Percentiles rank a stretch among this genome's conserved stretches.
These are phyloP conservation scores for Porodaedalea pini DNA, from an alignment of 1,284 basidiomycete genomes.

Conservation along the genomic window DNA sequence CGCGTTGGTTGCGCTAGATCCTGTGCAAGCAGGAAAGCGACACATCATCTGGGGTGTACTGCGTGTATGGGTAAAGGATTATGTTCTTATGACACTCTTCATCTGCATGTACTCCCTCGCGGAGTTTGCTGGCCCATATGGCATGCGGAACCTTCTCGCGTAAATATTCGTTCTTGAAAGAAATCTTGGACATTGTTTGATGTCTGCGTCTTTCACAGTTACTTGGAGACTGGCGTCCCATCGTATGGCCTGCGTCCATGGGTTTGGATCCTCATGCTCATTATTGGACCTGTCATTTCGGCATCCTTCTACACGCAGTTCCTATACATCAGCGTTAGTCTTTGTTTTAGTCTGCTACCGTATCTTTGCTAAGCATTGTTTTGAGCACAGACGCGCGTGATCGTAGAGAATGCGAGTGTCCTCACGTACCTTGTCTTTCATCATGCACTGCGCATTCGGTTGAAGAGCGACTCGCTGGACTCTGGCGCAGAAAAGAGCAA, in stretches of 20 bases:
- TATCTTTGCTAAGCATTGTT: background rate
- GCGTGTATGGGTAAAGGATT: constrained; percentile 7
- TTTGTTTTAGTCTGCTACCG: background rate
- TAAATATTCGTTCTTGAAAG: background rate
- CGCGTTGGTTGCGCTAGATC: constrained; percentile 1
- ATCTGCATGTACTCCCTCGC: background rate
- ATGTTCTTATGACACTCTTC: background rate
- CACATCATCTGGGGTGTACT: constrained; percentile 20
- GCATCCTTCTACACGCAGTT: constrained; percentile 12
- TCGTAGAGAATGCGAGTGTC: constrained; percentile 26
- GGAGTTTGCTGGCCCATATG: constrained; percentile 14
- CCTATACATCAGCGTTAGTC: constrained; percentile 6
- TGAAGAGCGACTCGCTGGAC: constrained; percentile 31
- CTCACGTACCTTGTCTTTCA: constrained; percentile 53
- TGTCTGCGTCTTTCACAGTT: constrained; percentile 1
- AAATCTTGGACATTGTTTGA: background rate
- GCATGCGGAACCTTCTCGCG: constrained; percentile 14
- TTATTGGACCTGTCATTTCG: constrained; percentile 9
- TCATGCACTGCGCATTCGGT: constrained; percentile 52
- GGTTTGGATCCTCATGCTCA: constrained; percentile 19
- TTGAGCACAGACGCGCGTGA: constrained; percentile 2
- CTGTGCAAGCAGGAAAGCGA: constrained; percentile 14
- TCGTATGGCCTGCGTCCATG: constrained; percentile 6
- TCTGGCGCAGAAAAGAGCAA: background rate
- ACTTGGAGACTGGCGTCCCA: constrained; percentile 14